Conservation (phyloP, 768 basidiomycete genomes). For the Suillus cothurnatus region DNA sequence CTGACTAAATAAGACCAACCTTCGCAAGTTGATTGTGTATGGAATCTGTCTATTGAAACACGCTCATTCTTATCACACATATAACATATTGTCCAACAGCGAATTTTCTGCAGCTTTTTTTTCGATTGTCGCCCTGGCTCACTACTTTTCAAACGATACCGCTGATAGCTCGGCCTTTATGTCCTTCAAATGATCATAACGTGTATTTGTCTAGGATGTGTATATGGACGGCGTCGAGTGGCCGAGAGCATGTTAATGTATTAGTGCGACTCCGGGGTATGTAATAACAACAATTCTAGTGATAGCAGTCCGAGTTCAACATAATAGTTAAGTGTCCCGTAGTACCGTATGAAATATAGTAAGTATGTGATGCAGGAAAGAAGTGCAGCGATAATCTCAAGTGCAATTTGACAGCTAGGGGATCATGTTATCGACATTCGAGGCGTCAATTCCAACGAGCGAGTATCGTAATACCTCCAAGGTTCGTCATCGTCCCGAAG, state of each 20-base stretch:
- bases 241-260: neutral
- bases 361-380: neutral
- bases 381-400: neutral
- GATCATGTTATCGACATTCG: constrained; percentile 1
- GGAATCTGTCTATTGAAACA: no score
- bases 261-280: neutral
- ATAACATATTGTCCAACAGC: no score
- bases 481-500: constrained; percentile 33
- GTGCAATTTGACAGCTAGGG: neutral
- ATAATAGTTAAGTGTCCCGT: neutral
- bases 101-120: no score
- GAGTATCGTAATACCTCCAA: constrained; percentile 30
- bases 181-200: no score
- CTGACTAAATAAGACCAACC: no score
- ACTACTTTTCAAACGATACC: no score
- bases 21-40: no score
- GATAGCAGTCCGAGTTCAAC: neutral
- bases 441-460: constrained; percentile 3
- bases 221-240: neutral
- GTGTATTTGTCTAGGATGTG: neutral
- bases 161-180: no score
- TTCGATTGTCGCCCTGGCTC: no score
- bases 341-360: neutral
- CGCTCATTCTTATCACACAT: no score
- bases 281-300: neutral